These are phyloP conservation scores for Sophora flavescens DNA, from an alignment of 306 rosid genomes.

Conservation along the genomic window DNA sequence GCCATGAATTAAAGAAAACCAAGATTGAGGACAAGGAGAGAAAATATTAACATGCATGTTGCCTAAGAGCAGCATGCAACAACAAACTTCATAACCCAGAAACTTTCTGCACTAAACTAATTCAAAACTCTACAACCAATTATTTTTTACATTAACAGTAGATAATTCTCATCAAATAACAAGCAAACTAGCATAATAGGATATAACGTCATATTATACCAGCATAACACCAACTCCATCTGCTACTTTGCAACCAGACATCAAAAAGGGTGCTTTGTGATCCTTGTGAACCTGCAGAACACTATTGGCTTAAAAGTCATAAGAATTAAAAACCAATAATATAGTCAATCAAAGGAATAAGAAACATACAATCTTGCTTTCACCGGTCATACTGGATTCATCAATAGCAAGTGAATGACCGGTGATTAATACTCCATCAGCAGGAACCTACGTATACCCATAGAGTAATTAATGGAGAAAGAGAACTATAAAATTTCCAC, in stretches of 20 bases:
- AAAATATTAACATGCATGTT: slow-evolving; percentile 24
- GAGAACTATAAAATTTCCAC: slow-evolving; percentile 5
- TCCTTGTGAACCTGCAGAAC: slow-evolving; percentile 84
- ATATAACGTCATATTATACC: slow-evolving; percentile 61
- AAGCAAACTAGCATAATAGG: slow-evolving; percentile 30
- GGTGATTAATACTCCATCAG: slow-evolving; percentile 84
- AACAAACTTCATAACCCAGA: slow-evolving; percentile 30
- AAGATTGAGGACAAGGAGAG: not conserved
- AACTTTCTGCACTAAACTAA: slow-evolving; percentile 28
- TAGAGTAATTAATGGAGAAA: slow-evolving; percentile 24
- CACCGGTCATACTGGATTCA: slow-evolving; percentile 99
- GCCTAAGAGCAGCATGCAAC: slow-evolving; percentile 26
- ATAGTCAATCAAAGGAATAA: slow-evolving; percentile 35
- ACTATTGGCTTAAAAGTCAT: slow-evolving; percentile 50
- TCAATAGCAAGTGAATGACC: slow-evolving; percentile 94
- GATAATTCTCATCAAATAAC: slow-evolving; percentile 8
- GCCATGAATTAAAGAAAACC: slow-evolving; percentile 4
- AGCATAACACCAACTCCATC: slow-evolving; percentile 97
- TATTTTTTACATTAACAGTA: slow-evolving; percentile 1
- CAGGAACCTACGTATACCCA: slow-evolving; percentile 75
- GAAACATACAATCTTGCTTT: slow-evolving; percentile 90
- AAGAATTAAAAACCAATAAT: slow-evolving; percentile 35
- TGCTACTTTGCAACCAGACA: slow-evolving; percentile 99
- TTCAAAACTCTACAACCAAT: slow-evolving; percentile 12
- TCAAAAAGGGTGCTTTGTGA: slow-evolving; percentile 84